Base-by-base conservation (phyloP, 495 filamentous ascomycete species). In the Chlorociboria aeruginascens region DNA sequence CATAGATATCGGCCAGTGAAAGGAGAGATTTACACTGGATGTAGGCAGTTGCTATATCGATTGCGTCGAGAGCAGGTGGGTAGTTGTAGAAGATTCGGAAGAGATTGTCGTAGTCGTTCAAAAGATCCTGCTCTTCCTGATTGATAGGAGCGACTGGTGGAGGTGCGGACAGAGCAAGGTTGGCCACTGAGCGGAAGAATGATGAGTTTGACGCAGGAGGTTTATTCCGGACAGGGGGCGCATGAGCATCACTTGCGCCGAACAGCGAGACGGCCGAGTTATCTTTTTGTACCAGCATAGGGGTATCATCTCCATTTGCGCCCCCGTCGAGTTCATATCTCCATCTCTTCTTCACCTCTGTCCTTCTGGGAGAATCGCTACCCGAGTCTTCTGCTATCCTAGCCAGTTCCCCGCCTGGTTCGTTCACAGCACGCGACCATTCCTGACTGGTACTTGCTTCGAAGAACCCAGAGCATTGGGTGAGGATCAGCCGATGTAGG, bases 11-110 rank as follows among this genome's bases (percentile, higher is more conserved):
- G 7, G 85, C 89, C 32, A 95, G 69, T 13, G 74, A 76, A 32
- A 95, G 76, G 7, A 95, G 78, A 8, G 82, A 78, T 63, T 94
- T 92, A 74, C 87, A 94, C 61, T 95, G 85, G 29, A 88, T 77
- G 63, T 96, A 96, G 13, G 86, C 85, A 54, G 86, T 81, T 51
- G 87, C 86, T 50, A 95, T 89, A 61, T 90, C 89, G 61, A 89
- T 74, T 16, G 73, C 73, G 66, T 93, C 86, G 29, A 96, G 74
- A 4, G 73, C 56, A 0, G 89, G 88, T 2, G 87, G 69, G 60
- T 93, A 83, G 62, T 95, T 94, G 69, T 95, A 95, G 70, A 94
- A 93, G 40, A 89, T 77, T 46, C 88, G 82, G 62, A 95, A 86
- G 45, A 95, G 73, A 66, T 94, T 95, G 62, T 94, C 88, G 63